These are phyloP conservation scores for Alternaria alternata DNA, from an alignment of 2,329 filamentous ascomycete species.

Conservation along the genomic window DNA sequence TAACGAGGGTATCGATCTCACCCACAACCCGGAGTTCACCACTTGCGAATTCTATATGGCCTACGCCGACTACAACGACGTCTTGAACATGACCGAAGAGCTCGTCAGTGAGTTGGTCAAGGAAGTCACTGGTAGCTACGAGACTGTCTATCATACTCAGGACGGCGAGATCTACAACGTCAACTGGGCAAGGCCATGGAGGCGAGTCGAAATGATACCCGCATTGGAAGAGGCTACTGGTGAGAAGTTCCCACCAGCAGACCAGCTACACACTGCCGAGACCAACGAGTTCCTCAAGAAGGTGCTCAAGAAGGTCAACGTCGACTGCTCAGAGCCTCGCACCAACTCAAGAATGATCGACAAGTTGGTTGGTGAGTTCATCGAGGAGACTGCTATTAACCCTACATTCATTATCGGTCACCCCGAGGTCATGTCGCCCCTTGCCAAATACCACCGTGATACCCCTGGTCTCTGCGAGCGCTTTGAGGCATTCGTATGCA, in stretches of 20 bases:
- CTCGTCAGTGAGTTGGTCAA: conserved; percentile 90
- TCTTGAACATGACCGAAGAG: conserved; percentile 92
- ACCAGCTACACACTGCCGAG: conserved; percentile 88
- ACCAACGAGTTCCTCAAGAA: conserved; percentile 81
- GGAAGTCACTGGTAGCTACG: conserved; percentile 83
- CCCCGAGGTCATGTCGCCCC: conserved; percentile 85
- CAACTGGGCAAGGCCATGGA: conserved; percentile 97
- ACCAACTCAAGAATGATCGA: conserved; percentile 98
- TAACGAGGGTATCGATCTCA: conserved; percentile 90
- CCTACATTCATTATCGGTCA: conserved; percentile 92
- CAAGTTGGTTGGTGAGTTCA: conserved; percentile 90
- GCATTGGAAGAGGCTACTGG: conserved; percentile 87
- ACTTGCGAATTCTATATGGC: conserved; percentile 95
- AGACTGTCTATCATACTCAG: conserved; percentile 86
- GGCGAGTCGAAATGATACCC: conserved; percentile 93
- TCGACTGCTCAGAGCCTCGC: conserved; percentile 87
- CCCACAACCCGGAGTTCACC: conserved; percentile 98
- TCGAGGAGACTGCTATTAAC: conserved; percentile 92
- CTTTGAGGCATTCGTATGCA: conserved; percentile 96
- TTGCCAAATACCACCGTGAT: conserved; percentile 92
- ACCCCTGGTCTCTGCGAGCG: conserved; percentile 87
- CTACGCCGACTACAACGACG: conserved; percentile 75
- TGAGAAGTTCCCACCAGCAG: conserved; percentile 90
- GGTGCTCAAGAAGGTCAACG: conserved; percentile 85
- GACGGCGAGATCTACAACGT: conserved; percentile 86